Evolutionary conservation across 1,139 yeast species (phyloP), one percentile per base, ranked within the genome.

Genomic region (Geotrichum armillariae): DNA sequence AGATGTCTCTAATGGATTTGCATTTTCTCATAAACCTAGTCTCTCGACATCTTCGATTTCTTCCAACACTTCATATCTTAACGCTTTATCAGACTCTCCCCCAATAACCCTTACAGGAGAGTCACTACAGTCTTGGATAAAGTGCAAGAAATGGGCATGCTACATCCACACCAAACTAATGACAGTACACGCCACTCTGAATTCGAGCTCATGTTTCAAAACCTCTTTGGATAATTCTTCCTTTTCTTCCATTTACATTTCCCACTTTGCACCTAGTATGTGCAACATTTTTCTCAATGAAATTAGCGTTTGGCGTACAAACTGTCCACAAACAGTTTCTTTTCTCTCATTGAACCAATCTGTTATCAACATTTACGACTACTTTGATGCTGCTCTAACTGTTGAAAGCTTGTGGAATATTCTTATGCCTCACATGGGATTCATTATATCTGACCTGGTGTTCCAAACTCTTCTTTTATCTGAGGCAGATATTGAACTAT

Each of bases 61-160:
- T 4, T 41, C 45, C 6, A 32, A 11, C 29, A 4, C 35, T 7
- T 29, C 43, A 3, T 9, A 7, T 18, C 9, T 33, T 3, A 27
- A 8, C 34, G 5, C 23, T 11, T 12, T 22, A 12, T 4, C 37
- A 5, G 45, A 41, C 2, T n/a, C 31, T n/a, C 20, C 22, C 14
- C 45, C 38, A 7, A 41, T 41, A 20, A 33, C 32, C 11, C 32
- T 22, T 14, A 20, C 18, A 11, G 34, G 38, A 29, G 45, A 41
- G 18, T 21, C 32, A 7, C 18, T 61, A 14, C 71, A 73, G 55
- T 75, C 84, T 3, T 82, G 86, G 85, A 78, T 76, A 31, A 91
- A 89, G 66, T 79, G 93, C 55, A 87, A 89, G 67, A 93, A 93
- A 67, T 91, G 99, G 97, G 81, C 95, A 0, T 82, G 83, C 61